Conservation (phyloP, 148 eudicot genomes). For the Camellia lanceoleosa region DNA sequence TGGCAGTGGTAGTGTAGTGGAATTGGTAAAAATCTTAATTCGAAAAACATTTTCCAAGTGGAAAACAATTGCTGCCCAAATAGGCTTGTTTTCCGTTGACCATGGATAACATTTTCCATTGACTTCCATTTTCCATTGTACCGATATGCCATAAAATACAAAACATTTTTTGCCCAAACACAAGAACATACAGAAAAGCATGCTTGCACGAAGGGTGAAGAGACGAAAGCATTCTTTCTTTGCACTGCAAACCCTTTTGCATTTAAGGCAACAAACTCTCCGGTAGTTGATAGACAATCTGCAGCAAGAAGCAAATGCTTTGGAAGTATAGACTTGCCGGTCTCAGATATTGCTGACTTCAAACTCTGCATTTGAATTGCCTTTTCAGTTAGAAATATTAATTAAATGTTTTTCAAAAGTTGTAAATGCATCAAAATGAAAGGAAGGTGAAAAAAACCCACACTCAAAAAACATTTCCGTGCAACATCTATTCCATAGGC, state of each 20-base stretch:
- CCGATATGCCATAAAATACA: no score
- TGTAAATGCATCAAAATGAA: not conserved
- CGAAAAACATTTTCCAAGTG: no score
- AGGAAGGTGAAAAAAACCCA: slow-evolving; percentile 27
- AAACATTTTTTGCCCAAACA: not conserved
- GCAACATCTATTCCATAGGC: slow-evolving; percentile 77
- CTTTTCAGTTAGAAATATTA: not conserved
- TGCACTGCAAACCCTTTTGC: slow-evolving; percentile 75
- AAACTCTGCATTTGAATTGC: slow-evolving; percentile 52
- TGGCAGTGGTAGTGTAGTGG: no score
- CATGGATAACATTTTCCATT: no score
- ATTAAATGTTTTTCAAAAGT: not conserved
- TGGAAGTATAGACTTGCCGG: slow-evolving; percentile 73
- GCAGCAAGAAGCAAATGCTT: slow-evolving; percentile 77
- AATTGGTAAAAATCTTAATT: no score
- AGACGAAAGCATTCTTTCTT: slow-evolving; percentile 54
- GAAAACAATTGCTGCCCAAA: no score
- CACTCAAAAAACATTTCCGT: slow-evolving; percentile 56
- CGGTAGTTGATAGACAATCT: slow-evolving; percentile 73
- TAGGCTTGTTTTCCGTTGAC: no score
- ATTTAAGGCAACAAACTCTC: slow-evolving; percentile 76
- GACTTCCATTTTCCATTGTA: no score
- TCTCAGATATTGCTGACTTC: slow-evolving; percentile 60
- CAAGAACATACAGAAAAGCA: slow-evolving; percentile 75
- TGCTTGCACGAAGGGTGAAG: slow-evolving; percentile 79